Base-by-base conservation (phyloP, 345 rosid species). In the Pistacia vera region DNA sequence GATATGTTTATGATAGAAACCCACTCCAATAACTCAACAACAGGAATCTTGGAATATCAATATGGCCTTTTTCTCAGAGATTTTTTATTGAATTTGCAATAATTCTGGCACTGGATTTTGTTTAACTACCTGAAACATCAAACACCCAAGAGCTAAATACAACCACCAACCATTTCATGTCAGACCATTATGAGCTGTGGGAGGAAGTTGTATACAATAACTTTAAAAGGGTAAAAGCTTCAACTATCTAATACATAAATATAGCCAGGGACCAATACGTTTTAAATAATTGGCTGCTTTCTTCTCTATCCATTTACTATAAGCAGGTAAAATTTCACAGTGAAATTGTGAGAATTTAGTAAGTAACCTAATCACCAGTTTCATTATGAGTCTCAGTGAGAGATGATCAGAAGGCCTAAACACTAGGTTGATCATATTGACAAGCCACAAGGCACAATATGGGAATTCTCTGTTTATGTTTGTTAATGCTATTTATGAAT, bases 81-180 rank as follows among this genome's bases (percentile, higher is more conserved):
- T 95, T 93, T 66, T 56, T 80, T 12, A 93, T 86, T 51, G 99
- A 93, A 84, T 90, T 83, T 13, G 99, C 97, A 18, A 95, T 86
- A 38, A 93, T 95, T 86, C 91, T 84, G 49, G 99, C 99, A 56
- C 97, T 95, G 36, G 92, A 85, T 84, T 95, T 93, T 97, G 90
- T 92, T 74, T 95, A 95, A 82, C 98, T 98, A 56, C 98, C 99
- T 93, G 86, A 81, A 85, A 72, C 75, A 82, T n/a, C 66, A 66
- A 71, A 60, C 58, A 25, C 6, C 8, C 46, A 1, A 41, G 46
- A 5, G 8, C 46, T 41, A 41, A 41, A 1, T 6, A 41, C 46
- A 6, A 41, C 8, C 46, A 41, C 46, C 6, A 6, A 41, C 5
- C 8, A 41, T 41, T 41, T 41, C 46, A 5, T 5, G 46, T 3